A percentile compares a stretch with the other conserved stretches of the same genome.
phyloP scores from a whole-genome alignment of 257 asterid species.

The Solanum tarijense region DNA sequence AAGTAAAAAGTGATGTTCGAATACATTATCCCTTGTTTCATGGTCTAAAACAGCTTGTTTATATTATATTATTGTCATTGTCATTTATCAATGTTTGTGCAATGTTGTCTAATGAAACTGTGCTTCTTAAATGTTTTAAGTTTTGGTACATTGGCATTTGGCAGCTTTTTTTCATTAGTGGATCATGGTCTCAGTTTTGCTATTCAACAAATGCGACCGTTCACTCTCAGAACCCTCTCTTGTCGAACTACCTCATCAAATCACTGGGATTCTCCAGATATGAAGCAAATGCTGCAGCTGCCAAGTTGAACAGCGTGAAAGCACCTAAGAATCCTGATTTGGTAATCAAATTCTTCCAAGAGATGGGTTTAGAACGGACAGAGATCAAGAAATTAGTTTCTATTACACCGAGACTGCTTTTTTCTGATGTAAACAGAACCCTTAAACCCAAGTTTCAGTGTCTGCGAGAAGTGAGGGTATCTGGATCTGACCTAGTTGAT shows the following conservation, averaged over 20 bases:
- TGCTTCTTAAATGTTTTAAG: neutral
- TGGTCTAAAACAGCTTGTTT: neutral
- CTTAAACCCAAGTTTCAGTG: slow-evolving; percentile 10
- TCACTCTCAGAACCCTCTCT: neutral
- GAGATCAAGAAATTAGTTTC: slow-evolving; percentile 3
- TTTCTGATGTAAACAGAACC: neutral
- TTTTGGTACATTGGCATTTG: neutral
- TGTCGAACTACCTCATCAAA: neutral
- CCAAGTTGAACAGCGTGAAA: neutral
- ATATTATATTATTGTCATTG: neutral
- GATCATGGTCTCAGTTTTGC: neutral
- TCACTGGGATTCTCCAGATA: slow-evolving; percentile 7
- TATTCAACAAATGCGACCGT: neutral
- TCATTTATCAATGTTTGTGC: neutral
- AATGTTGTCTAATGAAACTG: neutral
- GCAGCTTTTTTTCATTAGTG: neutral
- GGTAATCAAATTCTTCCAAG: neutral
- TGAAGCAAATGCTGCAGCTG: neutral
- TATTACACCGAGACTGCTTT: neutral
- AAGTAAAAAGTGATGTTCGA: neutral
- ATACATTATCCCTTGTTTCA: neutral
- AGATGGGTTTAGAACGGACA: neutral
- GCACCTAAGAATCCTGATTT: neutral
- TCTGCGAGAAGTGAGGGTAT: neutral
- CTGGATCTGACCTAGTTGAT: slow-evolving; percentile 1